A percentile compares a stretch with the other conserved stretches of the same genome.
Evolutionary conservation across 805 yeast genomes (phyloP).

Genomic region (Barnettozyma pratensis): DNA sequence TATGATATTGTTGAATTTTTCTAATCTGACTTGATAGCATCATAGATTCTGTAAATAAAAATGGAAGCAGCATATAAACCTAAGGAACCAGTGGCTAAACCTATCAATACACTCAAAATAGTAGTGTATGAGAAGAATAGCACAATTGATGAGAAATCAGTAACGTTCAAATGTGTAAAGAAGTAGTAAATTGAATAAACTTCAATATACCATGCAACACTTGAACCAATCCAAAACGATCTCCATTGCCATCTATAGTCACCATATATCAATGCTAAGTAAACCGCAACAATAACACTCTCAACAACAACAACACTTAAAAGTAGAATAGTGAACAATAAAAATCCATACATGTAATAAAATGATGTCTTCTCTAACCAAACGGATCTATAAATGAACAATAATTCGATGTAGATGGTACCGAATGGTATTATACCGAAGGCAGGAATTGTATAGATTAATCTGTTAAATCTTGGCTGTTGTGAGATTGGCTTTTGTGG

Average conservation of each 20-base stretch:
- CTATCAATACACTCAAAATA: conserved; percentile 55
- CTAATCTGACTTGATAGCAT: conserved; percentile 52
- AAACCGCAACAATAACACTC: conserved; percentile 65
- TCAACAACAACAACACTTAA: conserved; percentile 63
- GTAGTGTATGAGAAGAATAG: conserved; percentile 70
- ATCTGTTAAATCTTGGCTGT: conserved; percentile 30
- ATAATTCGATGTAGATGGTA: conserved; percentile 72
- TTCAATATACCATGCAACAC: conserved; percentile 68
- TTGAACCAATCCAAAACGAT: conserved; percentile 62
- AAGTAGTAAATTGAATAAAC: conserved; percentile 66
- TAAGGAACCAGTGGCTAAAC: conserved; percentile 70
- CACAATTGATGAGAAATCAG: conserved; percentile 61
- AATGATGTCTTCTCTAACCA: conserved; percentile 79
- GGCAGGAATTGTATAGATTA: conserved; percentile 30
- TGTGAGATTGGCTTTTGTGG: conserved; percentile 25
- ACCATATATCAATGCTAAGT: conserved; percentile 51
- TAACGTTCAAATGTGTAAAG: conserved; percentile 48
- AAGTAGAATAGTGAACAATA: conserved; percentile 55
- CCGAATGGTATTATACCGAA: conserved; percentile 78
- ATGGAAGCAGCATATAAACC: conserved; percentile 63
- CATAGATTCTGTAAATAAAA: conserved; percentile 60
- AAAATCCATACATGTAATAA: conserved; percentile 76
- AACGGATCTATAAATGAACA: conserved; percentile 65
- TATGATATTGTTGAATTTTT: not conserved
- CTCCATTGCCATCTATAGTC: conserved; percentile 80